phyloP scores from a whole-genome alignment of 202 grass and related monocot species.

The Panicum virgatum region DNA sequence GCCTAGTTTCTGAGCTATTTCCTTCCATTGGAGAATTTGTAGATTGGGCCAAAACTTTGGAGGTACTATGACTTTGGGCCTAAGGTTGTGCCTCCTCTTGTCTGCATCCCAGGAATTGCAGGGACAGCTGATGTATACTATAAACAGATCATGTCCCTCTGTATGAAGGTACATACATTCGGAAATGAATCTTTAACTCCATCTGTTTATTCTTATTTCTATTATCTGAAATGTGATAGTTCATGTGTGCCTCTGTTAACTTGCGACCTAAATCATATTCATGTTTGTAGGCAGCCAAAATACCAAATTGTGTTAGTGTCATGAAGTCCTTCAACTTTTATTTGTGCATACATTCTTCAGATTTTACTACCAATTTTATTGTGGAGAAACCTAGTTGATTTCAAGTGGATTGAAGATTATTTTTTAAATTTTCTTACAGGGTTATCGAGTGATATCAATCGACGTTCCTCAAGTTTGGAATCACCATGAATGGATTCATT shows the following conservation, averaged over 20 bases:
- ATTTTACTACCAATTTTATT: neutral
- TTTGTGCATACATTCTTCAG: neutral
- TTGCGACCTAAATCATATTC: conserved; percentile 2
- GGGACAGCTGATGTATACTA: conserved; percentile 98
- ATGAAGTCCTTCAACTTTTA: neutral
- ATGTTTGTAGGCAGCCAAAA: neutral
- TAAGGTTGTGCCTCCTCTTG: conserved; percentile 72
- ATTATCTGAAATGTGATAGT: conserved; percentile 10
- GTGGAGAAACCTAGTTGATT: neutral
- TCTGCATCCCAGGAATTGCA: conserved; percentile 96
- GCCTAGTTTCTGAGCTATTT: conserved; percentile 2
- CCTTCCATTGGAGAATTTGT: conserved; percentile 22
- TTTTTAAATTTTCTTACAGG: conserved; percentile 34
- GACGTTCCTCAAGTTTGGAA: conserved; percentile 93
- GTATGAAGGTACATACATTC: conserved; percentile 65
- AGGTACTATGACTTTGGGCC: conserved; percentile 99
- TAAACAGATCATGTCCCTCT: conserved; percentile 96
- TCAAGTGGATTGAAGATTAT: neutral
- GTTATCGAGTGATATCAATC: conserved; percentile 94
- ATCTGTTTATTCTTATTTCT: conserved; percentile 3
- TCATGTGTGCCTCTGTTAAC: neutral
- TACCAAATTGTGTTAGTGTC: conserved; percentile 13
- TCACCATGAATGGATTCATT: conserved; percentile 91
- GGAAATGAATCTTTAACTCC: neutral
- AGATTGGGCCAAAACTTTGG: conserved; percentile 94